Percentiles rank a stretch among this genome's conserved stretches.
Evolutionary conservation across 1,284 basidiomycete genomes (phyloP).

Genomic region (Mycena citricolor): DNA sequence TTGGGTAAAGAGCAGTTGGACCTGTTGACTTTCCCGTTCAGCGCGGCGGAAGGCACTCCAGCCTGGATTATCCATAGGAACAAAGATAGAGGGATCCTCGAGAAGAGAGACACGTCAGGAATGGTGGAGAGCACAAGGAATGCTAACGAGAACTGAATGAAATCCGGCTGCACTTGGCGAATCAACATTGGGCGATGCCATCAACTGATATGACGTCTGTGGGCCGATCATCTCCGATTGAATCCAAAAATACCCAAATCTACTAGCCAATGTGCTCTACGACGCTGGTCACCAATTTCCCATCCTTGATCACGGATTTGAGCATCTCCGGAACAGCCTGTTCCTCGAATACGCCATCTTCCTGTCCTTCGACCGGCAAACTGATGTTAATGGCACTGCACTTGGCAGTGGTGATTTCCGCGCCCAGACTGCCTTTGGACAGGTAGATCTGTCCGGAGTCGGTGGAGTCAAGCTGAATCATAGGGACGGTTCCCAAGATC

Average conservation of each 20-base stretch:
- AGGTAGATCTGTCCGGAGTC: slow-evolving; percentile 97
- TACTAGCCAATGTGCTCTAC: slow-evolving; percentile 83
- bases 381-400: slow-evolving; percentile 94
- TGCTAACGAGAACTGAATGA: too few species aligned
- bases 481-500: slow-evolving; percentile 87
- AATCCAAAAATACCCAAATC: too few species aligned
- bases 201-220: too few species aligned
- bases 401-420: slow-evolving; percentile 94
- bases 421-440: slow-evolving; percentile 75
- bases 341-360: slow-evolving; percentile 92
- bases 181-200: too few species aligned
- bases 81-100: background rate
- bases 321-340: slow-evolving; percentile 95
- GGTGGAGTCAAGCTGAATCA: slow-evolving; percentile 91
- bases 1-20: too few species aligned
- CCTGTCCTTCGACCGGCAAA: slow-evolving; percentile 83
- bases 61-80: slow-evolving; percentile 69
- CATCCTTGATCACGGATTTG: slow-evolving; percentile 78
- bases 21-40: slow-evolving; percentile 43
- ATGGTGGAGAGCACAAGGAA: background rate
- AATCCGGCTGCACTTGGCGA: too few species aligned
- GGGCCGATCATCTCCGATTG: too few species aligned
- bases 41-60: slow-evolving; percentile 64
- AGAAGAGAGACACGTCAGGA: background rate
- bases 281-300: slow-evolving; percentile 85